Percentiles rank a stretch among this genome's conserved stretches.
Evolutionary conservation across 495 filamentous ascomycete genomes (phyloP).

Genomic region (Cairneyella variabilis): DNA sequence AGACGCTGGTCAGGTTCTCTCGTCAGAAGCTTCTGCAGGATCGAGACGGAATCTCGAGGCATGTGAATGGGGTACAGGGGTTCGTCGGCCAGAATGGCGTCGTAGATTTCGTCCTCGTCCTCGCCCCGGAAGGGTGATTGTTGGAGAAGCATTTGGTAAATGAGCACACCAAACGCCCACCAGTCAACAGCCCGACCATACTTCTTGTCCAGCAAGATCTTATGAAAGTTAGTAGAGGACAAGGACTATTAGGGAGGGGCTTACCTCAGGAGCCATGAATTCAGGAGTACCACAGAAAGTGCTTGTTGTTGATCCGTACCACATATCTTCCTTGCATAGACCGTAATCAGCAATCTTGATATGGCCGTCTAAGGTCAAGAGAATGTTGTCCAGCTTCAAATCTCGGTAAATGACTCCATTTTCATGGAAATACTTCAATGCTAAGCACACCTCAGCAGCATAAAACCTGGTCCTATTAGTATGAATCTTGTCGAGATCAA

Average conservation of each 20-base stretch:
- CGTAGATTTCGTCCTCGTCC: constrained; percentile 99
- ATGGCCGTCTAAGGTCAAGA: constrained; percentile 92
- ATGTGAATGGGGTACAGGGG: constrained; percentile 98
- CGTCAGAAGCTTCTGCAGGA: constrained; percentile 95
- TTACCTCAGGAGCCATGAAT: constrained; percentile 98
- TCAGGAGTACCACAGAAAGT: constrained; percentile 99
- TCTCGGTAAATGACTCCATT: constrained; percentile 99
- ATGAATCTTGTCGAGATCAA: not conserved
- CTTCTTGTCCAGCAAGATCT: constrained; percentile 98
- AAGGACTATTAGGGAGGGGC: constrained; percentile 18
- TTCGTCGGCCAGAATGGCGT: constrained; percentile 96
- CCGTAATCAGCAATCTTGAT: constrained; percentile 99
- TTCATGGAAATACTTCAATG: constrained; percentile 98
- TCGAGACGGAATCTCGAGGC: constrained; percentile 96
- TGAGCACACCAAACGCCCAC: constrained; percentile 99
- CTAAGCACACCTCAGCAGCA: constrained; percentile 93
- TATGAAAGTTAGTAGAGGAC: constrained; percentile 20
- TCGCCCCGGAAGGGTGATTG: constrained; percentile 99
- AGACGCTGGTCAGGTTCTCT: constrained; percentile 91
- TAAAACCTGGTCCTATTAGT: constrained; percentile 66
- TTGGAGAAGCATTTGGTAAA: constrained; percentile 99
- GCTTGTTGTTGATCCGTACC: constrained; percentile 93
- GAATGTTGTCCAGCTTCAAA: constrained; percentile 98
- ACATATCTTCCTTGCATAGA: constrained; percentile 99
- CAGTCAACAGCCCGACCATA: constrained; percentile 99